Conservation (phyloP, 495 filamentous ascomycete genomes). For the Stereocaulon alpinum region DNA sequence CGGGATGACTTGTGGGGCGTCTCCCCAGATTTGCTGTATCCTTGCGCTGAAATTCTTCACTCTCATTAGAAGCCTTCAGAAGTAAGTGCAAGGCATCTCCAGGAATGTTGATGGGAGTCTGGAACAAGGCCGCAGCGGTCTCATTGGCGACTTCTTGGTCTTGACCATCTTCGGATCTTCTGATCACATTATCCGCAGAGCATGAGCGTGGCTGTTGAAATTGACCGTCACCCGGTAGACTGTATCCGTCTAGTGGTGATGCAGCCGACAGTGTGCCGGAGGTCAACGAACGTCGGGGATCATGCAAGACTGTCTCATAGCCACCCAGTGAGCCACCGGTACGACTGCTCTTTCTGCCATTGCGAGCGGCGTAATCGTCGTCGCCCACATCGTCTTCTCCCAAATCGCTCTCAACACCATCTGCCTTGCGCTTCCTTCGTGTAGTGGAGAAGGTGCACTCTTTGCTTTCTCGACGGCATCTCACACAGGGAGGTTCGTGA, state of each 20-base stretch:
- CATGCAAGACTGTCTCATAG: not conserved
- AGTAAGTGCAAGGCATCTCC: conserved; percentile 50
- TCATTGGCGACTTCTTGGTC: conserved; percentile 40
- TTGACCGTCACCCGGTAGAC: conserved; percentile 1
- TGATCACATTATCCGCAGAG: not conserved
- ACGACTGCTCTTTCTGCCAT: conserved; percentile 27
- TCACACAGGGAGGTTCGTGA: conserved; percentile 83
- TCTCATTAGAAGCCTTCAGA: conserved; percentile 48
- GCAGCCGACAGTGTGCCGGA: conserved; percentile 8
- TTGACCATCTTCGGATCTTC: conserved; percentile 11
- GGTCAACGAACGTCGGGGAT: not conserved
- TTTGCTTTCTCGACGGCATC: conserved; percentile 86
- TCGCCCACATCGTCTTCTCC: conserved; percentile 16
- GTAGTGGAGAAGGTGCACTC: conserved; percentile 97
- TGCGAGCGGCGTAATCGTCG: conserved; percentile 40
- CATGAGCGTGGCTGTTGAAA: not conserved
- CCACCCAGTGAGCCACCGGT: conserved; percentile 3
- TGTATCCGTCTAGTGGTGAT: conserved; percentile 14
- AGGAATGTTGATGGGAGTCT: conserved; percentile 47
- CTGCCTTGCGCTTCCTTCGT: conserved; percentile 76
- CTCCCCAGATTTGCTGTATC: conserved; percentile 2
- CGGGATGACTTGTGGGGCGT: conserved; percentile 14
- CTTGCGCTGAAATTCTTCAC: conserved; percentile 31
- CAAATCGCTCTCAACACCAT: conserved; percentile 41
- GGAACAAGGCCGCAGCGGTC: conserved; percentile 45